Percentiles rank a stretch among this genome's conserved stretches.
These are phyloP conservation scores for Candolleomyces efflorescens DNA, from an alignment of 768 basidiomycete genomes.

Conservation along the genomic window DNA sequence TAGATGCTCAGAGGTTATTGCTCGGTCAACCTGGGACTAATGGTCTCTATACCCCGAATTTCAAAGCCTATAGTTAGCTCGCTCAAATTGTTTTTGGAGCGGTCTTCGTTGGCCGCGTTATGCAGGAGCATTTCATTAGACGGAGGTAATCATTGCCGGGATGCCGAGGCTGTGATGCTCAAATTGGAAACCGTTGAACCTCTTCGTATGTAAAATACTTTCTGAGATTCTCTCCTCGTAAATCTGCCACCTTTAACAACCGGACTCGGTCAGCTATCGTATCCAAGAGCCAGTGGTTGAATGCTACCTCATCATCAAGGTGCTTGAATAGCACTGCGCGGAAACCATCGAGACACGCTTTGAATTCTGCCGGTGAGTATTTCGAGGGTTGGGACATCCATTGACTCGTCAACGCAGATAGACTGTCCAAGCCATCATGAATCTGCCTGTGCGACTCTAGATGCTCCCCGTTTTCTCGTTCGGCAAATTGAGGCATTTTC, in stretches of 20 bases:
- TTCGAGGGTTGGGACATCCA: conserved; percentile 38
- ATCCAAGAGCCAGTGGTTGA: background rate
- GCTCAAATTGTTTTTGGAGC: too few species aligned
- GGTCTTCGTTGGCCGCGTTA: too few species aligned
- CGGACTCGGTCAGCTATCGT: background rate
- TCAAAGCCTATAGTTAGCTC: too few species aligned
- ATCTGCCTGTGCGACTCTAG: conserved; percentile 47
- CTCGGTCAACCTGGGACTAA: too few species aligned
- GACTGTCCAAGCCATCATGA: conserved; percentile 47
- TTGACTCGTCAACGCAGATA: conserved; percentile 34
- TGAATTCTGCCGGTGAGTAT: conserved; percentile 50
- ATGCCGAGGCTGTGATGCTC: background rate
- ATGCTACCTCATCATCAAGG: conserved; percentile 47
- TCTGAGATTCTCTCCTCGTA: conserved; percentile 46
- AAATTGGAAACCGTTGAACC: conserved; percentile 20
- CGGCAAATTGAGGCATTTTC: conserved; percentile 44
- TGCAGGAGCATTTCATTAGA: too few species aligned
- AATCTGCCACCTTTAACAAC: conserved; percentile 38
- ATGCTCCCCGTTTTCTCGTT: conserved; percentile 37
- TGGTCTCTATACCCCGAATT: too few species aligned
- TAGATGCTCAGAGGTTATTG: too few species aligned
- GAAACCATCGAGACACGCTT: conserved; percentile 44
- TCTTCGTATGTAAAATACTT: conserved; percentile 51
- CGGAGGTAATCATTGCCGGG: too few species aligned
- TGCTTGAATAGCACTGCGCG: conserved; percentile 46